Evolutionary conservation across 306 rosid species (phyloP), one percentile per base, ranked within the genome.

Genomic region (Medicago ruthenica): DNA sequence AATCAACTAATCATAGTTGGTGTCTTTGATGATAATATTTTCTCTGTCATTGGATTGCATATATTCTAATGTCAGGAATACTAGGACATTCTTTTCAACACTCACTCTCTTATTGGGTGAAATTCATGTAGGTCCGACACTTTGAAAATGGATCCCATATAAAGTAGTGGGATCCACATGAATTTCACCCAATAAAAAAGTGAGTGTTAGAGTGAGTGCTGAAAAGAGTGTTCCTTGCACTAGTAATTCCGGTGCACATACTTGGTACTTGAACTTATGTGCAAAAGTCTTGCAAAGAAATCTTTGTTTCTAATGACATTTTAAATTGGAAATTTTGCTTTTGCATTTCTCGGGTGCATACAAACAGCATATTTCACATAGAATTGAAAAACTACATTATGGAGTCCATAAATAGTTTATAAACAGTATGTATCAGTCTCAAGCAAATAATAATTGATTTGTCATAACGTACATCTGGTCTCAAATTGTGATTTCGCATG

Each of bases 301-400:
- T 39, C 14, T 70, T 6, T 78, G 72, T 44, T 60, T 31, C 71
- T 44, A n/a, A 8, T 9, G 53, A 47, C 63, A 8, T 37, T 50
- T 40, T 71, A 15, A n/a, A 18, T 15, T 50, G 21, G 70, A 44
- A 22, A 12, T 39, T 64, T 73, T 65, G 42, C 44, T 12, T 42
- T 73, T 44, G 60, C 78, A 64, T 79, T 36, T 53, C 8, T 73
- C 9, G 73, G 48, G 59, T 39, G 44, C 17, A 53, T 54, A 13
- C 58, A 45, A 42, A 53, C 60, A 73, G 14, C n/a, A 65, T 41
- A 31, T 40, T n/a, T 64, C 36, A 53, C 36, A 39, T n/a, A 36
- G 42, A 39, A 53, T 37, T 15, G 3, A 48, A 34, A 60, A 70
- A 4, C 7, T 62, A 40, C 15, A 50, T 21, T 27, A 17, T 60